phyloP scores from a whole-genome alignment of 2,329 filamentous ascomycete genomes.

The Aureobasidium zeae region DNA sequence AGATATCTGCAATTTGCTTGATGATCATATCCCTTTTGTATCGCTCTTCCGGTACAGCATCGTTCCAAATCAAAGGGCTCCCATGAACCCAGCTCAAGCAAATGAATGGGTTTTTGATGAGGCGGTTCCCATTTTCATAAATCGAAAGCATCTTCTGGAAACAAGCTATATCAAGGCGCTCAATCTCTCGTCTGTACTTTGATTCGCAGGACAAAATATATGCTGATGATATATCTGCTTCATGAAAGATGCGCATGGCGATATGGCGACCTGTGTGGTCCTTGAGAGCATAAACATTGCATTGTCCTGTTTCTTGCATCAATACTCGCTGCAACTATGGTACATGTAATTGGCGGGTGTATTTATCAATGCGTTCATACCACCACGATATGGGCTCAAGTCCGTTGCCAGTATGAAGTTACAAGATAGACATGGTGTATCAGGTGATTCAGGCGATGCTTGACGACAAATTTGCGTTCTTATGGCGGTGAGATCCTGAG shows the following conservation, averaged over 20 bases:
- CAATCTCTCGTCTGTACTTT: constrained; percentile 1
- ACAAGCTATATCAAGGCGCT: not conserved
- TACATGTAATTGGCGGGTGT: too few relatives aligned
- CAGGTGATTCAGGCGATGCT: not conserved
- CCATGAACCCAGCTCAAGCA: not conserved
- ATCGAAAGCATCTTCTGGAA: not conserved
- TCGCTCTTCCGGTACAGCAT: not conserved
- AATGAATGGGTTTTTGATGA: not conserved
- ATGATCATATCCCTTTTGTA: not conserved
- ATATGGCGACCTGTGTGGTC: not conserved
- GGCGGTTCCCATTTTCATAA: not conserved
- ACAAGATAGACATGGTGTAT: not conserved
- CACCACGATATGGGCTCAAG: too few relatives aligned
- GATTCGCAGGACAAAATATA: not conserved
- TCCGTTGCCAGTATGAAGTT: too few relatives aligned
- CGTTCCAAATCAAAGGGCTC: not conserved
- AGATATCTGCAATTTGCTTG: not conserved
- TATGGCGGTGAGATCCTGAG: not conserved
- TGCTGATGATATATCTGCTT: not conserved
- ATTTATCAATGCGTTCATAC: too few relatives aligned
- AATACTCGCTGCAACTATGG: too few relatives aligned
- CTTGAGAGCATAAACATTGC: not conserved
- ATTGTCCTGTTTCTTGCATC: not conserved
- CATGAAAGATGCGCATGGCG: not conserved
- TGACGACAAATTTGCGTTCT: not conserved